These are phyloP conservation scores for Stachybotrys echinatus DNA, from an alignment of 2,329 filamentous ascomycete species.

Conservation along the genomic window DNA sequence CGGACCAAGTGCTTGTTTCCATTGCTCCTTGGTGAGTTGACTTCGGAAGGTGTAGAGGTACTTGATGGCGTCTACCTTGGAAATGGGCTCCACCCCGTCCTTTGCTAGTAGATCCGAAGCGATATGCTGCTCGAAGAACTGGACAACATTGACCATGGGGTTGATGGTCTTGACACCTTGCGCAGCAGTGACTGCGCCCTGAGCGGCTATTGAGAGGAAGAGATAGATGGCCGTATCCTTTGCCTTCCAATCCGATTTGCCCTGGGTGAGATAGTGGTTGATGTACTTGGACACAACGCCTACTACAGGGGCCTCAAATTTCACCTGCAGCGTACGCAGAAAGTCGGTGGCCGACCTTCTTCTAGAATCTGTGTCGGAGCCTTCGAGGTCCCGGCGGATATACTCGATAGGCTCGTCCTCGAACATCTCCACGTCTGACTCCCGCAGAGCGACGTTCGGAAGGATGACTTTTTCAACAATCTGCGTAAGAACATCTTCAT, in stretches of 20 bases:
- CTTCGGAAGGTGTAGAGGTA: slow-evolving; percentile 96
- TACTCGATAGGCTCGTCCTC: slow-evolving; percentile 99
- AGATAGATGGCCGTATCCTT: slow-evolving; percentile 99
- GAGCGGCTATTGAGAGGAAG: slow-evolving; percentile 89
- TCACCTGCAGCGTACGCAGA: slow-evolving; percentile 79
- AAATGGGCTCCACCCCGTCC: slow-evolving; percentile 68
- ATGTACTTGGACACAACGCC: slow-evolving; percentile 84
- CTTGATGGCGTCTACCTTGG: slow-evolving; percentile 97
- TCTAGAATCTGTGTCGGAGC: slow-evolving; percentile 91
- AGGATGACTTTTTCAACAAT: slow-evolving; percentile 95
- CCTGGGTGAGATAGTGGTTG: slow-evolving; percentile 76
- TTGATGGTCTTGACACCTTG: slow-evolving; percentile 92
- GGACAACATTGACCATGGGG: slow-evolving; percentile 77
- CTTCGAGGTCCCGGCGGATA: slow-evolving; percentile 89
- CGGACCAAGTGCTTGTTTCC: slow-evolving; percentile 83
- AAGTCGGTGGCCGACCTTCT: slow-evolving; percentile 93
- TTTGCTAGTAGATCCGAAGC: slow-evolving; percentile 79
- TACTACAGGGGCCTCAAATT: slow-evolving; percentile 82
- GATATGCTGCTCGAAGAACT: slow-evolving; percentile 92
- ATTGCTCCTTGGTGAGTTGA: slow-evolving; percentile 86
- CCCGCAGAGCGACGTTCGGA: slow-evolving; percentile 85
- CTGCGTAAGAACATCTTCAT: slow-evolving; percentile 70
- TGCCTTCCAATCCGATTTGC: slow-evolving; percentile 84
- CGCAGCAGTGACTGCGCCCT: slow-evolving; percentile 78
- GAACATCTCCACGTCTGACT: slow-evolving; percentile 92